Evolutionary conservation across 1,284 basidiomycete genomes (phyloP).

Genomic region (Microbotryum violaceum): DNA sequence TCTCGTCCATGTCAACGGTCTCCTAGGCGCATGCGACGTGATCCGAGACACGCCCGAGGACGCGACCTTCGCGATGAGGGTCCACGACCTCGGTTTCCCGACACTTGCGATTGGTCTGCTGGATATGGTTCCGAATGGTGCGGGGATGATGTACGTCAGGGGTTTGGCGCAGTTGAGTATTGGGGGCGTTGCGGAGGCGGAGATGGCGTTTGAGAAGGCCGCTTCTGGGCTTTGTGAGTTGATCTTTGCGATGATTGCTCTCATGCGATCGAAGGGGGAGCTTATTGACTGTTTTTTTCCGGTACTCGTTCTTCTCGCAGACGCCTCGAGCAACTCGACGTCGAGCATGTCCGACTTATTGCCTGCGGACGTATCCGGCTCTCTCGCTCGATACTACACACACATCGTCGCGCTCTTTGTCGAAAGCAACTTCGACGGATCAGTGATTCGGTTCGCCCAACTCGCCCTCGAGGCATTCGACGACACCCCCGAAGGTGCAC

Average conservation of each 20-base stretch:
- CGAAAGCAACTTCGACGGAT: conserved; percentile 49
- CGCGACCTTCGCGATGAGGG: conserved; percentile 59
- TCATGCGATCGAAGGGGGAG: not conserved
- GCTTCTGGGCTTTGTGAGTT: conserved; percentile 66
- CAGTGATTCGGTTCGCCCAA: conserved; percentile 66
- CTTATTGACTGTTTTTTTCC: not conserved
- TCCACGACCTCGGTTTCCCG: conserved; percentile 59
- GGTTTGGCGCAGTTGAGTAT: conserved; percentile 60
- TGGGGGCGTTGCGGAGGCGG: conserved; percentile 67
- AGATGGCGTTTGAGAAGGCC: conserved; percentile 61
- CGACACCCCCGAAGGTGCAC: conserved; percentile 6
- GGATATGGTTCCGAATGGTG: conserved; percentile 64
- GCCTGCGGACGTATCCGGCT: conserved; percentile 1
- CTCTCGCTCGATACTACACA: conserved; percentile 53
- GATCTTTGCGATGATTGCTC: not conserved
- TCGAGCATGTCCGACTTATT: conserved; percentile 9
- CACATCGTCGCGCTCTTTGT: conserved; percentile 69
- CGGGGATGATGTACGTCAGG: conserved; percentile 64
- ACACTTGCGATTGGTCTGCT: conserved; percentile 58
- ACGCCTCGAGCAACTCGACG: not conserved
- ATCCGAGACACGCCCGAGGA: conserved; percentile 45
- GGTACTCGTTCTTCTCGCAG: not conserved
- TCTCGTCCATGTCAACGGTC: conserved; percentile 34
- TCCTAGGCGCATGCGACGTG: conserved; percentile 54
- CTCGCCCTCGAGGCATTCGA: conserved; percentile 24